Evolutionary conservation across 345 rosid species (phyloP), one percentile per base, ranked within the genome.

Genomic region (Melastoma malabathricum): DNA sequence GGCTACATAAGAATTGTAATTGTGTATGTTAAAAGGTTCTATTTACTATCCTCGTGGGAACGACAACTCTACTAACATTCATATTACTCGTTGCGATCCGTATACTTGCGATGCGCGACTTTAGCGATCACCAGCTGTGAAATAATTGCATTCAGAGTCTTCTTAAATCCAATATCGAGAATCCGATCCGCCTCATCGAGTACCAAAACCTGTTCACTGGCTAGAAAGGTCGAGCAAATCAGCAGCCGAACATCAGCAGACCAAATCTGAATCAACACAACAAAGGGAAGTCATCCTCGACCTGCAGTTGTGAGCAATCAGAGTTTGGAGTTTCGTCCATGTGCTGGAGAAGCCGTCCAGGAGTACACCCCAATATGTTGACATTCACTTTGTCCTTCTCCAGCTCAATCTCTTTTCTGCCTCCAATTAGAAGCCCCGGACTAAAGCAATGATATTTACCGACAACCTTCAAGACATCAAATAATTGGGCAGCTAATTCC

Each of bases 181-280:
- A 92, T 82, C 16, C 93, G 95, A 68, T 92, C 98, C 56, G 98
- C 98, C 80, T 92, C 98, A 58, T 92, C 96, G 54, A 92, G 89
- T 54, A 92, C 81, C 86, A 90, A 67, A 68, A 80, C 75, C 98
- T 90, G 80, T 73, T 75, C 62, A 50, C 65, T 50, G 59, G 68
- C 70, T 65, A 71, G 55, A 45, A 75, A 60, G 52, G 57, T 59
- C 20, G 48, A 59, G 44, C 65, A 58, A 46, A 61, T 83, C 68
- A 80, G 67, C 53, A 34, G 17, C 49, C 39, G 34, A 45, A 57
- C 15, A 50, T 12, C 59, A 34, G 7, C 17, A 1, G 17, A 18
- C 12, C 9, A 31, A 15, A 46, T 5, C 13, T 14, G 46, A 47
- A 51, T 31, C 13, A 12, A 1, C 14, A 20, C 12, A 34, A 34